Base-by-base conservation (phyloP, 495 filamentous ascomycete species). In the Pseudevernia furfuracea region DNA sequence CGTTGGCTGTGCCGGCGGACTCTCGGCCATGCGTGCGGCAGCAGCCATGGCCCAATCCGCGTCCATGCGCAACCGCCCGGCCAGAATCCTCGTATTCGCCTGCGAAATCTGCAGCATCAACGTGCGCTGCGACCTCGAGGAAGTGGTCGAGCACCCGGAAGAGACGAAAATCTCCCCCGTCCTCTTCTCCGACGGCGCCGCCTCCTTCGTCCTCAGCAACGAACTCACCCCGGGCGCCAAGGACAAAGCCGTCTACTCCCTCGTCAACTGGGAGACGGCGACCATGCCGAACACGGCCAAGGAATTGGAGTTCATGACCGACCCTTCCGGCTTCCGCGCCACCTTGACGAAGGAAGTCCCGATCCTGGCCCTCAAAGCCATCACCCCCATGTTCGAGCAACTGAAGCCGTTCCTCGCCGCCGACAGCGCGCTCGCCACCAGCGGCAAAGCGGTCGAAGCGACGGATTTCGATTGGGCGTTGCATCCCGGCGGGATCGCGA, bases 151-250 rank as follows among this genome's bases (percentile, higher is more conserved):
- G 57, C 71, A 79, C 28, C 56, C 72, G 1, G 78, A 84, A 67
- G 72, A 80, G 58, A 80, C 79, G 4, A 76, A 79, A 17, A 85
- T 87, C 60, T 83, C 79, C 4, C 70, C 75, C 9, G 78, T 80
- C n/a, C 74, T 87, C 2, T 87, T 87, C 68, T 80, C 78, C 28
- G 85, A 87, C 72, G 85, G 81, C 66, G 85, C 81, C 32, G 77
- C 81, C 69, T 79, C 83, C 19, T 66, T 84, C 3, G 69, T 87
- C 14, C 70, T 87, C 9, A 80, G 78, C 66, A 87, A 87, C 71
- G 73, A 76, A 6, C 34, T 53, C 12, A 37, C 46, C 19, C 57
- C 66, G 21, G 70, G 62, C 9, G 58, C 68, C 55, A 56, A 56
- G 17, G 62, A 68, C 11, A 48, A 53, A 17, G 60, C 41, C 7